Conservation (phyloP, 306 rosid species). For the Castanopsis chinensis region DNA sequence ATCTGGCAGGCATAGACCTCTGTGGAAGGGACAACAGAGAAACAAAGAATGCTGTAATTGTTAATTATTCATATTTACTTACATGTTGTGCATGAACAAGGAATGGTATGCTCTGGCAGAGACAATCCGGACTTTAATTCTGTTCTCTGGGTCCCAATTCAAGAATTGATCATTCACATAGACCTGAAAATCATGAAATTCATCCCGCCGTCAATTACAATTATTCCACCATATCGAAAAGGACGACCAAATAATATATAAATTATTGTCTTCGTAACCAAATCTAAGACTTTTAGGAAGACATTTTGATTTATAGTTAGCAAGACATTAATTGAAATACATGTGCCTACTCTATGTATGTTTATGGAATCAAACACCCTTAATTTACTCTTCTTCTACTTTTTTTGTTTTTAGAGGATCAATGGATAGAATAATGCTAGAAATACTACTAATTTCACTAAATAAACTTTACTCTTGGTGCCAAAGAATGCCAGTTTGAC, state of each 20-base stretch:
- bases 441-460: no score
- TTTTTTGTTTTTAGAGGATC: no score
- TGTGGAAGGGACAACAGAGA: slow-evolving; percentile 2
- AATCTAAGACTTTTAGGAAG: neutral
- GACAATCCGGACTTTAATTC: slow-evolving; percentile 81
- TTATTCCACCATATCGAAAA: neutral
- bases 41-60: slow-evolving; percentile 8
- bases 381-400: neutral
- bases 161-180: slow-evolving; percentile 88
- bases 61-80: slow-evolving; percentile 33
- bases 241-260: neutral
- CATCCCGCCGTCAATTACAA: neutral
- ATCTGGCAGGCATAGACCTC: slow-evolving; percentile 33
- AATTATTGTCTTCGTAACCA: neutral
- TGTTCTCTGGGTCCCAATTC: slow-evolving; percentile 85
- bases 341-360: neutral
- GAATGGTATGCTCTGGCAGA: slow-evolving; percentile 98
- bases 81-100: slow-evolving; percentile 96
- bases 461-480: no score
- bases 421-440: no score
- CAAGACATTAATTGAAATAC: neutral
- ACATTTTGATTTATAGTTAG: neutral
- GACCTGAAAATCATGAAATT: slow-evolving; percentile 47
- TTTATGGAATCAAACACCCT: neutral
- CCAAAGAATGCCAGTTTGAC: no score